These are phyloP conservation scores for Alternaria dauci DNA, from an alignment of 2,329 filamentous ascomycete genomes.

Conservation along the genomic window DNA sequence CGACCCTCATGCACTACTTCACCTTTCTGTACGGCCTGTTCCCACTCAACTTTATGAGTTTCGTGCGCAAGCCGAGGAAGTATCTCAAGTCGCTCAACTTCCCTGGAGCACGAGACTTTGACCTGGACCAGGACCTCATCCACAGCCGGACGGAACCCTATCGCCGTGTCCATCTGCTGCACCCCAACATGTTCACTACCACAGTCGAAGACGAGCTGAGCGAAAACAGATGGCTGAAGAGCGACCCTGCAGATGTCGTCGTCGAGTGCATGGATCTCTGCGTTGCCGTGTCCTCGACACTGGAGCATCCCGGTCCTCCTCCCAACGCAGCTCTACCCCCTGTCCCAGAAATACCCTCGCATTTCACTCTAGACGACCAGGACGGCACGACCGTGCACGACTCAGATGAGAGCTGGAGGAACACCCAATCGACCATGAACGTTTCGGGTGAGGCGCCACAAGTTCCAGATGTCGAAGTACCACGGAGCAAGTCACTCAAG, in stretches of 20 bases:
- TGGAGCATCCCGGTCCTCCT: slow-evolving; percentile 58
- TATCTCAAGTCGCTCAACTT: slow-evolving; percentile 78
- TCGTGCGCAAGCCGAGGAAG: slow-evolving; percentile 81
- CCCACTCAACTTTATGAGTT: slow-evolving; percentile 85
- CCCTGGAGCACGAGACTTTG: slow-evolving; percentile 74
- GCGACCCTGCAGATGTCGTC: slow-evolving; percentile 80
- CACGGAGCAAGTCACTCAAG: slow-evolving; percentile 46
- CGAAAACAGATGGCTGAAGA: slow-evolving; percentile 81
- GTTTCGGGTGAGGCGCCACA: slow-evolving; percentile 35
- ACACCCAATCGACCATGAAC: slow-evolving; percentile 63
- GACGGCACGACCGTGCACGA: slow-evolving; percentile 43
- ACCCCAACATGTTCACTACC: slow-evolving; percentile 84
- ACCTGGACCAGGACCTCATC: slow-evolving; percentile 80
- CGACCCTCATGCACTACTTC: slow-evolving; percentile 77
- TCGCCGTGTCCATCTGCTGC: slow-evolving; percentile 74
- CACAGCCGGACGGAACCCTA: slow-evolving; percentile 78
- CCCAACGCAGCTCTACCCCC: slow-evolving; percentile 59
- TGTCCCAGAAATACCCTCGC: slow-evolving; percentile 40
- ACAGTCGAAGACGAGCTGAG: slow-evolving; percentile 82
- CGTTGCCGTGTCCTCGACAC: slow-evolving; percentile 51
- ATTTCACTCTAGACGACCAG: slow-evolving; percentile 44
- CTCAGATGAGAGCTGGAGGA: slow-evolving; percentile 59
- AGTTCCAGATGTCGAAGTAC: slow-evolving; percentile 30
- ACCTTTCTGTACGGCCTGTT: slow-evolving; percentile 85
- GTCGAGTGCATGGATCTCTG: slow-evolving; percentile 80